These are phyloP conservation scores for Scytalidium lignicola DNA, from an alignment of 2,329 filamentous ascomycete species.

Conservation along the genomic window DNA sequence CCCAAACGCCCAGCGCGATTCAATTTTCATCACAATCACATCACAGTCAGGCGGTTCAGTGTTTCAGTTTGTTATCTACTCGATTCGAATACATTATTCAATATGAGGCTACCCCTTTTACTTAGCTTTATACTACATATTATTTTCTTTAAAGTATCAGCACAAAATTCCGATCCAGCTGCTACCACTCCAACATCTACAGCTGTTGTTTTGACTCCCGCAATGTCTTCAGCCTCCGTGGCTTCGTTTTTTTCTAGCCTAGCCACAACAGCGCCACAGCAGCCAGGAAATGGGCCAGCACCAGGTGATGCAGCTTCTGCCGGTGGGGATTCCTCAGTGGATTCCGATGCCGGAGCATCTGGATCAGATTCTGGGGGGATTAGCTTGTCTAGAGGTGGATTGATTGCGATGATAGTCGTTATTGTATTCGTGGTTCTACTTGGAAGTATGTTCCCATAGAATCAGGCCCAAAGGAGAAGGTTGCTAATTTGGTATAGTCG, in stretches of 20 bases:
- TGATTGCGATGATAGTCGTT: conserved; percentile 70
- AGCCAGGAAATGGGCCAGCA: conserved; percentile 20
- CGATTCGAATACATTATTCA: conserved; percentile 9
- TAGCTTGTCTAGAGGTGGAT: conserved; percentile 60
- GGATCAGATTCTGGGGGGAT: conserved; percentile 57
- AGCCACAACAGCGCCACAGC: conserved; percentile 21
- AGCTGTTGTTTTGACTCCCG: conserved; percentile 21
- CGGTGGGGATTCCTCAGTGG: conserved; percentile 34
- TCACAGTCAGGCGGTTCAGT: conserved; percentile 14
- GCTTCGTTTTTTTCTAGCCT: conserved; percentile 23
- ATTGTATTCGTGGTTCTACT: conserved; percentile 62
- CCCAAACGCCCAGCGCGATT: not conserved
- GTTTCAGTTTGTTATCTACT: not conserved
- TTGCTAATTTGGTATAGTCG: conserved; percentile 12
- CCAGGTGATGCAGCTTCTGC: conserved; percentile 28
- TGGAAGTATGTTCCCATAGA: conserved; percentile 53
- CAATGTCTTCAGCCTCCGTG: conserved; percentile 27
- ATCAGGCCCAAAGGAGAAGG: conserved; percentile 4
- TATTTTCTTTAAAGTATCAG: conserved; percentile 15
- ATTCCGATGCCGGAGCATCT: conserved; percentile 58
- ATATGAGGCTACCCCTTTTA: conserved; percentile 19
- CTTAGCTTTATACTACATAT: conserved; percentile 19
- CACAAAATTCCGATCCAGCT: conserved; percentile 16
- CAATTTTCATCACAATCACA: conserved; percentile 8
- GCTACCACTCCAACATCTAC: conserved; percentile 8